Conservation (phyloP, 805 yeast species). For the Ogataea neopini region DNA sequence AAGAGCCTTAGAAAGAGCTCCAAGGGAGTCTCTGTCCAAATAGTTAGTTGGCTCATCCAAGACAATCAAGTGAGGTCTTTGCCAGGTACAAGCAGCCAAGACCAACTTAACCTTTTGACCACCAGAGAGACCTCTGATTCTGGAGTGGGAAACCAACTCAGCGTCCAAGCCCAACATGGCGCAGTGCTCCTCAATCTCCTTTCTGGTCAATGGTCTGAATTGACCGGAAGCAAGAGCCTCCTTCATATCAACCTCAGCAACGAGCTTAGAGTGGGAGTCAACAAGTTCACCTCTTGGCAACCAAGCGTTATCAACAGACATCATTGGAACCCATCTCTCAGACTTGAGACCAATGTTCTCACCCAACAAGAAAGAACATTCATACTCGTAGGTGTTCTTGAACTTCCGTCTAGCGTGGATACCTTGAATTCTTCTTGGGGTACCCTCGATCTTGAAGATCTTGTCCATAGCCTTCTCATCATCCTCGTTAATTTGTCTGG, state of each 20-base stretch:
- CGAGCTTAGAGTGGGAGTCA: slow-evolving; percentile 98
- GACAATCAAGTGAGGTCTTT: slow-evolving; percentile 99
- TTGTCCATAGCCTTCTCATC: slow-evolving; percentile 99
- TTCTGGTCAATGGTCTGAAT: slow-evolving; percentile 99
- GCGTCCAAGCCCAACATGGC: slow-evolving; percentile 97
- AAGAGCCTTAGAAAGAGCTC: slow-evolving; percentile 98
- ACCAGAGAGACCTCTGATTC: slow-evolving; percentile 99
- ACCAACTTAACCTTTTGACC: slow-evolving; percentile 99
- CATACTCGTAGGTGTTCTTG: slow-evolving; percentile 99
- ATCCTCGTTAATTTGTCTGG: slow-evolving; percentile 94
- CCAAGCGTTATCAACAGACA: slow-evolving; percentile 99
- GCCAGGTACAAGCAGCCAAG: slow-evolving; percentile 99
- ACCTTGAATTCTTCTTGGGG: slow-evolving; percentile 95
- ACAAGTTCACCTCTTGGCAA: slow-evolving; percentile 98
- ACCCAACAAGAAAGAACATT: slow-evolving; percentile 96
- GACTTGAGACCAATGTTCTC: slow-evolving; percentile 98
- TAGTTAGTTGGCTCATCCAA: slow-evolving; percentile 99
- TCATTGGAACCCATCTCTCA: slow-evolving; percentile 99
- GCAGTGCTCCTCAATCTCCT: slow-evolving; percentile 99
- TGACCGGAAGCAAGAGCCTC: slow-evolving; percentile 99
- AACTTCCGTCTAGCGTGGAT: slow-evolving; percentile 98
- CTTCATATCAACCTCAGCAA: slow-evolving; percentile 99
- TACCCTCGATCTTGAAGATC: slow-evolving; percentile 98
- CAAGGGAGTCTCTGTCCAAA: slow-evolving; percentile 98
- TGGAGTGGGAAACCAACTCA: slow-evolving; percentile 98